phyloP scores from a whole-genome alignment of 2,329 filamentous ascomycete species.

The Apiospora hydei region DNA sequence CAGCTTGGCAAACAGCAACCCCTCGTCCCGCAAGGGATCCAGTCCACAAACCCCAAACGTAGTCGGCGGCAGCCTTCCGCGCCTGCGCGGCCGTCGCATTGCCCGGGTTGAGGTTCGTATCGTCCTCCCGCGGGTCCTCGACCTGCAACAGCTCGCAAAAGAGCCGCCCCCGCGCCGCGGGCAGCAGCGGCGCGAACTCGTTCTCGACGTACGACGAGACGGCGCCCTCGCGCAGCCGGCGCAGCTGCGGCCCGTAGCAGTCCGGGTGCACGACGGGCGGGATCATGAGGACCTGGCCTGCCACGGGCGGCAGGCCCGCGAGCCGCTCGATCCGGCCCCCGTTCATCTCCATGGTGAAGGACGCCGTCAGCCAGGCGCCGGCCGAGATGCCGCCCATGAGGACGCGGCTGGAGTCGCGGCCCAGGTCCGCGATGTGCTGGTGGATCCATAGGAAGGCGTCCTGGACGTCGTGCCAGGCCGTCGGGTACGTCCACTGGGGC shows the following conservation, averaged over 20 bases:
- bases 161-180: constrained; percentile 45
- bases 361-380: constrained; percentile 52
- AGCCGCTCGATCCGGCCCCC: constrained; percentile 33
- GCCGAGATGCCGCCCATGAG: constrained; percentile 58
- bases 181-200: constrained; percentile 57
- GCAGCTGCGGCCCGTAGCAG: constrained; percentile 41
- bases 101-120: constrained; percentile 50
- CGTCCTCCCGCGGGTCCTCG: constrained; percentile 34
- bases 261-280: constrained; percentile 49
- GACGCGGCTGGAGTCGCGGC: constrained; percentile 47
- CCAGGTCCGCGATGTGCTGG: constrained; percentile 46
- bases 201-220: constrained; percentile 55
- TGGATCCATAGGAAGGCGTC: constrained; percentile 64
- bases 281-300: constrained; percentile 61
- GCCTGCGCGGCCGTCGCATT: constrained; percentile 31
- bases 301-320: constrained; percentile 38
- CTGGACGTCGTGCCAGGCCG: constrained; percentile 59
- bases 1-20: background rate
- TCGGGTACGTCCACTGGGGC: constrained; percentile 60
- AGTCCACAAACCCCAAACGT: constrained; percentile 24
- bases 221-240: constrained; percentile 45
- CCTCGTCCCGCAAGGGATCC: background rate
- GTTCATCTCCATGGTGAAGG: constrained; percentile 47
- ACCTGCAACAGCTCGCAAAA: constrained; percentile 42
- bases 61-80: constrained; percentile 25